phyloP scores from a whole-genome alignment of 352 stramenopile species.

The Thraustotheca clavata region DNA sequence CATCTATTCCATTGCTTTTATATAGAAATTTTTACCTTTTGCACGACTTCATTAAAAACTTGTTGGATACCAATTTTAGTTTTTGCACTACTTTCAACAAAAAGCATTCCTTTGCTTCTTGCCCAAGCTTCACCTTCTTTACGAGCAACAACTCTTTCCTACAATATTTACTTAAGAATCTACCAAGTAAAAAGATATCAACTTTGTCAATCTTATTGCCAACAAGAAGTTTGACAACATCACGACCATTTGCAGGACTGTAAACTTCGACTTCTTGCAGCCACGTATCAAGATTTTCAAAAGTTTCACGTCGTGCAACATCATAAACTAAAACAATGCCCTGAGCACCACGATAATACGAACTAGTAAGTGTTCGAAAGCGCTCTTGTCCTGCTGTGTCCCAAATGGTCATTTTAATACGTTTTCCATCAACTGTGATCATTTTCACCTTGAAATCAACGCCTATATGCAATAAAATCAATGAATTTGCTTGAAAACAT shows the following conservation, averaged over 20 bases:
- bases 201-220: constrained; percentile 96
- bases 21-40: constrained; percentile 76
- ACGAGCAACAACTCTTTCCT: constrained; percentile 86
- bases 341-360: constrained; percentile 96
- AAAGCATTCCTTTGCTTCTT: constrained; percentile 95
- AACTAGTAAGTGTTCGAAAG: constrained; percentile 91
- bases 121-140: constrained; percentile 95
- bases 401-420: constrained; percentile 87
- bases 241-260: constrained; percentile 86
- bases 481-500: constrained; percentile 20
- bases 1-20: neutral
- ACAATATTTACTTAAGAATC: constrained; percentile 22
- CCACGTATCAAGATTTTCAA: constrained; percentile 97
- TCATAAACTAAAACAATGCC: constrained; percentile 98
- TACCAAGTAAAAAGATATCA: neutral
- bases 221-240: constrained; percentile 95
- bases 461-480: constrained; percentile 27
- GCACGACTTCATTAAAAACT: constrained; percentile 96
- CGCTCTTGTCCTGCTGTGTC: constrained; percentile 83
- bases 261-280: constrained; percentile 98
- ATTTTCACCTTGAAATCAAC: constrained; percentile 88
- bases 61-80: constrained; percentile 93
- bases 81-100: constrained; percentile 96
- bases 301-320: constrained; percentile 93
- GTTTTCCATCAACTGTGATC: constrained; percentile 77